These are phyloP conservation scores for Rickenella mellea DNA, from an alignment of 768 basidiomycete genomes.

Conservation along the genomic window DNA sequence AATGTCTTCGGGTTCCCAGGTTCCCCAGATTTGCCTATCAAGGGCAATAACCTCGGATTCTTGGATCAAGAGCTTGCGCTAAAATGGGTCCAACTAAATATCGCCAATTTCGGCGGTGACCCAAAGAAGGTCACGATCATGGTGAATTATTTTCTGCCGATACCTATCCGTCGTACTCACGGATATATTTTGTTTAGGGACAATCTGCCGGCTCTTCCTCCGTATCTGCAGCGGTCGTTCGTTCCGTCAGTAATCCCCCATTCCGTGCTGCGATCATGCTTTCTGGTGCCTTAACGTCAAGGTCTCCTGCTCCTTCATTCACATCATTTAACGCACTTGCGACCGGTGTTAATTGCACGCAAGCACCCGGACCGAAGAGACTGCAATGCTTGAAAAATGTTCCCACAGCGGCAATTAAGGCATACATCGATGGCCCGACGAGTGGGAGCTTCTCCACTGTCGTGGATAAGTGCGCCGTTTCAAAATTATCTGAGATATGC, in stretches of 20 bases:
- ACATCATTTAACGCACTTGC: slow-evolving; percentile 31
- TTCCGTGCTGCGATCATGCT: too few relatives aligned
- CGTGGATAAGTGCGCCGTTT: slow-evolving; percentile 2
- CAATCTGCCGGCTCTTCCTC: too few relatives aligned
- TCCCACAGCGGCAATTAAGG: slow-evolving; percentile 11
- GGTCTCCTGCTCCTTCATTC: too few relatives aligned
- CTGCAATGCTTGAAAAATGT: slow-evolving; percentile 15
- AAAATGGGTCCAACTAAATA: slow-evolving; percentile 26
- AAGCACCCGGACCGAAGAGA: slow-evolving; percentile 12
- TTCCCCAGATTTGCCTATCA: slow-evolving; percentile 23
- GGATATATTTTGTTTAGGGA: too few relatives aligned
- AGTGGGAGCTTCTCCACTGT: slow-evolving; percentile 2
- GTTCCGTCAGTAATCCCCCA: too few relatives aligned
- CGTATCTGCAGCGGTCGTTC: too few relatives aligned
- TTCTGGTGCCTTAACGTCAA: too few relatives aligned
- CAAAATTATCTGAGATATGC: slow-evolving; percentile 2
- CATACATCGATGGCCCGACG: slow-evolving; percentile 10
- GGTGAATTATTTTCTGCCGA: too few relatives aligned
- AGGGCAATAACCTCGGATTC: slow-evolving; percentile 37
- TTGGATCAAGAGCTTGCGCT: slow-evolving; percentile 33
- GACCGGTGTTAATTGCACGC: slow-evolving; percentile 9
- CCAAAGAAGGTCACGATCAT: slow-evolving; percentile 4
- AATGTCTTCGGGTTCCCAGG: slow-evolving; percentile 55
- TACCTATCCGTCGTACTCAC: too few relatives aligned
- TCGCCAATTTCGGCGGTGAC: slow-evolving; percentile 28